Evolutionary conservation across 257 asterid genomes (phyloP).

Genomic region (Przewalskia tangutica): DNA sequence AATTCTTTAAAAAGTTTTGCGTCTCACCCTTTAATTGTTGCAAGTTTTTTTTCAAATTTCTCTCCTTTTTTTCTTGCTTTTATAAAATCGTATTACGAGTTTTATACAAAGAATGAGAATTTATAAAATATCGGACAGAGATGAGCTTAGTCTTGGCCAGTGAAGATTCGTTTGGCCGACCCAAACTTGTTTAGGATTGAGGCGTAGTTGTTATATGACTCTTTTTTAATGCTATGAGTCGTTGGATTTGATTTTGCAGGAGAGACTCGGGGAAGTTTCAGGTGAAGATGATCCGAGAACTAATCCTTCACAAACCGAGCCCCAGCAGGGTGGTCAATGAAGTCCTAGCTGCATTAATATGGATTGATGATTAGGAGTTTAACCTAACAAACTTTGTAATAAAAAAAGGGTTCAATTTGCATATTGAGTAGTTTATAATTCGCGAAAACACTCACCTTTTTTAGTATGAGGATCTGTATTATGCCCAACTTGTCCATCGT

Average conservation of each 20-base stretch:
- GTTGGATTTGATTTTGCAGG: constrained; percentile 31
- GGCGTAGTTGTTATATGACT: background rate
- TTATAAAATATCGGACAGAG: background rate
- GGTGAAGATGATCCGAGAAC: constrained; percentile 58
- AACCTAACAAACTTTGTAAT: constrained; percentile 38
- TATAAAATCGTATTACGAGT: background rate
- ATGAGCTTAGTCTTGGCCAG: background rate
- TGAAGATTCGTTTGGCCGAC: background rate
- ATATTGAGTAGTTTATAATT: constrained; percentile 35
- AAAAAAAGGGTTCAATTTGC: constrained; percentile 22
- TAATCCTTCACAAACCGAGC: constrained; percentile 22
- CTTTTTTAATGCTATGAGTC: background rate
- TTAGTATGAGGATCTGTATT: constrained; percentile 10
- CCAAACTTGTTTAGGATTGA: background rate
- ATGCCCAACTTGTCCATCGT: constrained; percentile 21
- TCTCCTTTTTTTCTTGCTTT: background rate
- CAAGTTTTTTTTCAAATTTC: background rate
- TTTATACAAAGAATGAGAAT: background rate
- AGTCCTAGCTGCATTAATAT: constrained; percentile 13
- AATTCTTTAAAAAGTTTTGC: background rate
- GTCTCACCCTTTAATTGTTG: background rate
- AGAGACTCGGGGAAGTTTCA: constrained; percentile 58
- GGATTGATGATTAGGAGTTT: constrained; percentile 26
- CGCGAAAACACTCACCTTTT: constrained; percentile 2
- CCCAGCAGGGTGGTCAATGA: constrained; percentile 22